A percentile compares a stretch with the other conserved stretches of the same genome.
Conservation (phyloP, 1,284 basidiomycete genomes). For the Pterulicium gracile region DNA sequence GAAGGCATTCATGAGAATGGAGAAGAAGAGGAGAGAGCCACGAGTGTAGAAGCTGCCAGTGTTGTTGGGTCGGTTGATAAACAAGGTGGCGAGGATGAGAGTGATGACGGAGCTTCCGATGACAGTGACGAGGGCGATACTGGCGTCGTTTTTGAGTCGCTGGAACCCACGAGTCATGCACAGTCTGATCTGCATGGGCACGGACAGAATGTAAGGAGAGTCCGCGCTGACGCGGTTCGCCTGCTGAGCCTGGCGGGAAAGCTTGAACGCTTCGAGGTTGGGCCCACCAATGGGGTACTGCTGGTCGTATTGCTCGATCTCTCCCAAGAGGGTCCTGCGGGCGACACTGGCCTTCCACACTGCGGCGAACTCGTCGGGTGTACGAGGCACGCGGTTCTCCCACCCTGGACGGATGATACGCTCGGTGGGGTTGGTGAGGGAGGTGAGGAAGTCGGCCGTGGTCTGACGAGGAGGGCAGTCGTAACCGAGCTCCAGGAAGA, state of each 20-base stretch:
- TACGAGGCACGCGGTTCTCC: neutral
- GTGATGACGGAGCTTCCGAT: neutral
- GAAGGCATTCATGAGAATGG: neutral
- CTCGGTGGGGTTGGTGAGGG: constrained; percentile 23
- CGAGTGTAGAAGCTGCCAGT: constrained; percentile 1
- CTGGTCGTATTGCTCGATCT: constrained; percentile 24
- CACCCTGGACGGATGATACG: neutral
- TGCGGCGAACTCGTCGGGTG: neutral
- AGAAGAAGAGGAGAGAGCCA: neutral
- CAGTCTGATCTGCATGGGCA: neutral
- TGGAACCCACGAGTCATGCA: constrained; percentile 1
- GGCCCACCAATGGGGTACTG: constrained; percentile 24
- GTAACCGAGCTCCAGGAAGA: constrained; percentile 37
- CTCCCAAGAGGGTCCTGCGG: constrained; percentile 19
- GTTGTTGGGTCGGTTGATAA: constrained; percentile 17
- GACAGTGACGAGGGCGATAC: neutral
- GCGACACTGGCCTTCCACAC: constrained; percentile 13
- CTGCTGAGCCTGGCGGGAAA: constrained; percentile 26
- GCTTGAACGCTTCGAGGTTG: constrained; percentile 23
- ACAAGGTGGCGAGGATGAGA: constrained; percentile 24
- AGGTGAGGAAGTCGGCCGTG: constrained; percentile 31
- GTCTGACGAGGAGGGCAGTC: constrained; percentile 24
- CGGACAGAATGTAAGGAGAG: constrained; percentile 12
- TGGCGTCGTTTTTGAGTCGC: neutral
- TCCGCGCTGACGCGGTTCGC: constrained; percentile 25